Evolutionary conservation across 1,139 yeast genomes (phyloP), one percentile per base, ranked within the genome.

Genomic region (Hansenula lynferdii): DNA sequence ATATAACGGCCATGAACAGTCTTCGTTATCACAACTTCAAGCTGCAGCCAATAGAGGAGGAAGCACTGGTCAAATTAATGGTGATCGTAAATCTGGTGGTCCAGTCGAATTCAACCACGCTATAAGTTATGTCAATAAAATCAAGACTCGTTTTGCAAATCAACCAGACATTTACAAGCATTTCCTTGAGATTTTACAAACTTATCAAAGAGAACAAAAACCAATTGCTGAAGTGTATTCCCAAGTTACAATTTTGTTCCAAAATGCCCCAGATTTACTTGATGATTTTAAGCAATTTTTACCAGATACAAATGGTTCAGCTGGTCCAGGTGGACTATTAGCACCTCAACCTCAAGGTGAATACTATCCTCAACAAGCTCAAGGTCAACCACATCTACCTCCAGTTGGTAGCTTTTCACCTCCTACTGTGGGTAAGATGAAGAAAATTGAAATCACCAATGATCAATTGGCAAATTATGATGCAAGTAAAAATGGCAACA

Each of bases 91-190:
- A 53, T 60, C 57, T 31, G 83, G 87, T 15, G 92, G 94, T 4
- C 97, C 95, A 41, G 92, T 89, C 10, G 97, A 92, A 64, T 90
- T 92, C 67, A 90, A 92, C 58, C 97, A 92, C 62, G 98, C 98
- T 23, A 92, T 92, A 48, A 84, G 85, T 48, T 92, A 92, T 57
- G 99, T 92, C 42, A 92, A 92, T 67, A 89, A 90, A 62, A 92
- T 92, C 55, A 94, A 94, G 60, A 90, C 92, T 38, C 77, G 97
- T 44, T 92, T 89, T 62, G 85, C 96, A 24, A 78, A 82, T 56
- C 96, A 90, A 58, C 98, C 98, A 1, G 97, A 92, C 56, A 86
- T 89, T 41, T 92, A 92, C 68, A 94, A 94, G 64, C 90, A 83
- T 53, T 92, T 92, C 54, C 70, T 94, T 64, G 99, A 94, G 60